Base-by-base conservation (phyloP, 2,329 filamentous ascomycete genomes). In the Hypoxylon sp. region DNA sequence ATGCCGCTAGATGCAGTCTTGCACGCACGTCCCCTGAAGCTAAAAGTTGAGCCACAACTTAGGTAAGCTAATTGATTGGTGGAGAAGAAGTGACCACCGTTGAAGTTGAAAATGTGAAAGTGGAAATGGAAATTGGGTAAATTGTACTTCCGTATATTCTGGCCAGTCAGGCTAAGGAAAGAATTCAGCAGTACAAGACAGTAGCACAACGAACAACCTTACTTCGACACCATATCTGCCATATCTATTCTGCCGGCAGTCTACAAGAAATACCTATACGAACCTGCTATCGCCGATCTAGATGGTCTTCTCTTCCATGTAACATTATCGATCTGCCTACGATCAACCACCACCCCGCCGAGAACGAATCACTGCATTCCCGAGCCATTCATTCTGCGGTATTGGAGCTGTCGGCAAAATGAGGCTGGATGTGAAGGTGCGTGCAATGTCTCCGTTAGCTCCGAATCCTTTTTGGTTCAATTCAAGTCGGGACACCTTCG, bases 371-470 rank as follows among this genome's bases (percentile, higher is more conserved):
- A 65, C 56, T 60, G 48, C 33, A 70, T 46, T 67, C 61, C 67
- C 63, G 65, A 64, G 54, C 59, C 59, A 65, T 52, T 59, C 67
- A 48, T 48, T 60, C 57, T 65, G 17, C 56, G 11, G 53, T 59
- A 55, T 66, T 67, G 56, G 56, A 58, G 67, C 68, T 71, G 62
- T 65, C 70, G 73, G 68, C 61, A 76, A 73, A 63, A 77, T 77
- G 75, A 77, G 72, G 72, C 69, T 77, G 48, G 75, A 77, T 64
- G 75, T 77, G 19, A 77, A 77, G 75, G 75, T 77, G 58, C 50
- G 72, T 72, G 14, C 46, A 64, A 52, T 68, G 35, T 58, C 52
- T 64, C 63, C 59, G 55, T 68, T 68, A 47, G 19, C 31, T 67
- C 68, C 66, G 65, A 60, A 62, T 56, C 64, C 68, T 50, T 70